A percentile compares a stretch with the other conserved stretches of the same genome.
These are phyloP conservation scores for Sorghum bicolor DNA, from an alignment of 176 grass and related monocot species.

Conservation along the genomic window DNA sequence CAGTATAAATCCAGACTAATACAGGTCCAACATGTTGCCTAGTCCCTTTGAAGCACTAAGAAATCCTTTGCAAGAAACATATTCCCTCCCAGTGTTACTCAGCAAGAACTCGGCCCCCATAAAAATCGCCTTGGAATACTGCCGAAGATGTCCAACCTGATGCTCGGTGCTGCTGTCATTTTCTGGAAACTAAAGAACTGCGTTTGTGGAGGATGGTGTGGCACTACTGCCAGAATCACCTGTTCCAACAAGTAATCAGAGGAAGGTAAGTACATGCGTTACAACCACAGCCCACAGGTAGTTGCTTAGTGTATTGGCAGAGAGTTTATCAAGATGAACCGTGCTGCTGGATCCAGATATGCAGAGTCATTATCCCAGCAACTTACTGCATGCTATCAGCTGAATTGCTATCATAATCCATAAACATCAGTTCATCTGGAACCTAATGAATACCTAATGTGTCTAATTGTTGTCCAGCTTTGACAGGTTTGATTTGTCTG, in stretches of 20 bases:
- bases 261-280: neutral
- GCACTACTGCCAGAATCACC: neutral
- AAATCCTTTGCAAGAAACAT: neutral
- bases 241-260: constrained; percentile 18
- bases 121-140: neutral
- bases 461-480: neutral
- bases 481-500: neutral
- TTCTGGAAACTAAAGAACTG: constrained; percentile 14
- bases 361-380: neutral
- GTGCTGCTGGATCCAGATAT: neutral
- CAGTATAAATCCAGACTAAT: neutral
- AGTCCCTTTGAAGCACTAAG: neutral
- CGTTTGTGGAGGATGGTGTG: constrained; percentile 1
- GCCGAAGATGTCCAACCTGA: neutral
- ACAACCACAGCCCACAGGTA: neutral
- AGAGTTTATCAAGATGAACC: neutral
- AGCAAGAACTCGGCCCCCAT: neutral
- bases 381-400: neutral
- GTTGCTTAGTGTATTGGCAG: neutral
- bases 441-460: neutral
- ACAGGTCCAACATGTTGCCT: neutral
- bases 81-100: neutral
- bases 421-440: neutral
- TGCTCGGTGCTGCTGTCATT: neutral
- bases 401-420: neutral